Evolutionary conservation across 129 eudicot species (phyloP), one percentile per base, ranked within the genome.

Genomic region (Flaveria linearis): DNA sequence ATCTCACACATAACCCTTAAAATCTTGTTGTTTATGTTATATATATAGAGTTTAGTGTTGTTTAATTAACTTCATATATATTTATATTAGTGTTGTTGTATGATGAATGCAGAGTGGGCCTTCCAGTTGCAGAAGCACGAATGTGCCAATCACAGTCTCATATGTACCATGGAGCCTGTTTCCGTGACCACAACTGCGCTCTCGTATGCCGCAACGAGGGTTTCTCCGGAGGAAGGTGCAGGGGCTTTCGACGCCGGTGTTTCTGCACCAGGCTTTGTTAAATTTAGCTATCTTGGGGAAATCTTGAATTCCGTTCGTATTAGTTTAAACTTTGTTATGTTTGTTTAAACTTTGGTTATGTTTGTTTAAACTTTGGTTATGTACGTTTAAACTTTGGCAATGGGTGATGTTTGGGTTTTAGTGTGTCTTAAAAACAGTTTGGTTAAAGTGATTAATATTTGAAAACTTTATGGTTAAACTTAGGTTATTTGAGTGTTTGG

Each of bases 201-300:
- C 23, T 82, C 8, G 81, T 89, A 4, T 89, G 96, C 84, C 74
- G 86, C 33, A 81, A 85, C 41, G 96, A 89, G 75, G 90, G 96
- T 2, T 89, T 89, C 79, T 82, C 90, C 46, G 96, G 96, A 13
- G 96, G 96, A 8, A 33, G 22, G 26, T 89, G 91, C 76, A 23
- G 41, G 5, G 92, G 90, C 0, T 65, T 85, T 49, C 91, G 84
- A 9, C 86, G 85, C 26, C 88, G 96, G 15, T 89, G 96, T 80
- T 89, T 80, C 74, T 89, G 92, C 82, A 87, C 88, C 61, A 84
- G 58, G 69, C 84, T 52, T 68, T 88, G 94, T 68, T 86, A 53
- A 39, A 60, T 56, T 18, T n/a, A 45, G 41, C 41, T 5, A 36
- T 36, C 41, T 36, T 36, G 7, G 1, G 5, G 41, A 36, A 36